Evolutionary conservation across 805 yeast species (phyloP).

Genomic region (Blastobotrys parvus): DNA sequence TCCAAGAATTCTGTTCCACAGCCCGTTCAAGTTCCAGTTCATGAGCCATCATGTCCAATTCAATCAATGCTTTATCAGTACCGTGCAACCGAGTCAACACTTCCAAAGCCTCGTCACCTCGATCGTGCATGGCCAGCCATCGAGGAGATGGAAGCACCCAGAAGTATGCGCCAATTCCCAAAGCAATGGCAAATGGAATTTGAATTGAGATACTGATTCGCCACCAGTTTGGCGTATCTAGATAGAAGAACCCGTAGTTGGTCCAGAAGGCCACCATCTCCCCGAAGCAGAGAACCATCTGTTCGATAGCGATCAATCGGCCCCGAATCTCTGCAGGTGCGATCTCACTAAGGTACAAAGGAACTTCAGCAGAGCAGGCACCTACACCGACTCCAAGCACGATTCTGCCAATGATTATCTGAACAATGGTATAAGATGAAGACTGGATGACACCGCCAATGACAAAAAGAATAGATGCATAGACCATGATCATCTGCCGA

Average conservation of each 20-base stretch:
- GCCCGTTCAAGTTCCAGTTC: constrained; percentile 46
- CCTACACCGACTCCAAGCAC: constrained; percentile 75
- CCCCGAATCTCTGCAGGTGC: constrained; percentile 77
- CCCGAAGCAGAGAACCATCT: constrained; percentile 9
- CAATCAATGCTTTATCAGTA: constrained; percentile 37
- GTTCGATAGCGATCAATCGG: constrained; percentile 73
- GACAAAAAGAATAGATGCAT: constrained; percentile 72
- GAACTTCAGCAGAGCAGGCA: constrained; percentile 64
- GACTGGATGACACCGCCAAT: constrained; percentile 83
- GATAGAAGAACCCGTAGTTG: constrained; percentile 13
- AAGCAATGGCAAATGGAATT: constrained; percentile 36
- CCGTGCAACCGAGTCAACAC: constrained; percentile 15
- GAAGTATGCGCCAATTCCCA: constrained; percentile 29
- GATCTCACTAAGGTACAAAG: constrained; percentile 69
- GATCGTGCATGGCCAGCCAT: constrained; percentile 26
- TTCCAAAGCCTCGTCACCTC: constrained; percentile 21
- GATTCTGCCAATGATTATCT: constrained; percentile 58
- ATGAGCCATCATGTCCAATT: constrained; percentile 50
- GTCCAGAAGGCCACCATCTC: constrained; percentile 12
- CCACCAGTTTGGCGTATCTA: constrained; percentile 33
- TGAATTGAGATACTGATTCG: constrained; percentile 42
- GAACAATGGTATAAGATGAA: constrained; percentile 71
- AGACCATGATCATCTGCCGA: constrained; percentile 72
- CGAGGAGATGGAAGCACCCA: constrained; percentile 45
- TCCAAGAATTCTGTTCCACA: constrained; percentile 37